Evolutionary conservation across 495 filamentous ascomycete genomes (phyloP).

Genomic region (Xylaria acuta): DNA sequence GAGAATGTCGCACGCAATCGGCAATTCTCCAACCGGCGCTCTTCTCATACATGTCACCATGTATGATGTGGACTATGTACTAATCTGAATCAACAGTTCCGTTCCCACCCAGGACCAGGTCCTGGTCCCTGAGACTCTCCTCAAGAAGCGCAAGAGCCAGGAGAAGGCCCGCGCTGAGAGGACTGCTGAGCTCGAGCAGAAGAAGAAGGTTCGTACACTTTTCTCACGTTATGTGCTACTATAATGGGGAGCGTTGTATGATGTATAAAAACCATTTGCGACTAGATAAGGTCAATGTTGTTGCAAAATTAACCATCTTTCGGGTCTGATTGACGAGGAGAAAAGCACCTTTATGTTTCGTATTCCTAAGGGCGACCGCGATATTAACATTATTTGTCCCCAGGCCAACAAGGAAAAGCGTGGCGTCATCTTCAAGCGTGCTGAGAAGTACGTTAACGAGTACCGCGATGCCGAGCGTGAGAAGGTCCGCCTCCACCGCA

Average conservation of each 20-base stretch:
- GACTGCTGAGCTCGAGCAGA: slow-evolving; percentile 77
- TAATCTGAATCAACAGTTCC: slow-evolving; percentile 66
- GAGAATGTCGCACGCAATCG: slow-evolving; percentile 88
- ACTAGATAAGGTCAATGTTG: slow-evolving; percentile 98
- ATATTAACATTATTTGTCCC: slow-evolving; percentile 49
- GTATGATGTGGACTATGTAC: slow-evolving; percentile 73
- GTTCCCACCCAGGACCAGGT: slow-evolving; percentile 90
- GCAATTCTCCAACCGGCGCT: slow-evolving; percentile 91
- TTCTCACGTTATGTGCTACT: slow-evolving; percentile 30
- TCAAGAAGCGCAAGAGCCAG: slow-evolving; percentile 99
- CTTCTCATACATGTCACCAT: slow-evolving; percentile 59
- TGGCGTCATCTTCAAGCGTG: slow-evolving; percentile 97
- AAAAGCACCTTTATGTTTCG: slow-evolving; percentile 27
- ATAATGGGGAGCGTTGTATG: slow-evolving; percentile 43
- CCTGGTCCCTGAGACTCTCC: slow-evolving; percentile 95
- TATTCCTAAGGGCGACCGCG: not conserved
- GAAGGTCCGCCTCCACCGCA: slow-evolving; percentile 89
- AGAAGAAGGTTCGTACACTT: slow-evolving; percentile 78
- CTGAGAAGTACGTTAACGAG: slow-evolving; percentile 98
- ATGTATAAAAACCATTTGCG: slow-evolving; percentile 76
- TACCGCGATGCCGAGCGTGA: slow-evolving; percentile 98
- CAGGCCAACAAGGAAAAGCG: slow-evolving; percentile 98
- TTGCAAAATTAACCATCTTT: slow-evolving; percentile 99
- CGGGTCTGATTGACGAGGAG: slow-evolving; percentile 80
- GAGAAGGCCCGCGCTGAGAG: slow-evolving; percentile 95